A percentile compares a stretch with the other conserved stretches of the same genome.
Evolutionary conservation across 2,329 filamentous ascomycete genomes (phyloP).

Genomic region (Ampelomyces quisqualis): DNA sequence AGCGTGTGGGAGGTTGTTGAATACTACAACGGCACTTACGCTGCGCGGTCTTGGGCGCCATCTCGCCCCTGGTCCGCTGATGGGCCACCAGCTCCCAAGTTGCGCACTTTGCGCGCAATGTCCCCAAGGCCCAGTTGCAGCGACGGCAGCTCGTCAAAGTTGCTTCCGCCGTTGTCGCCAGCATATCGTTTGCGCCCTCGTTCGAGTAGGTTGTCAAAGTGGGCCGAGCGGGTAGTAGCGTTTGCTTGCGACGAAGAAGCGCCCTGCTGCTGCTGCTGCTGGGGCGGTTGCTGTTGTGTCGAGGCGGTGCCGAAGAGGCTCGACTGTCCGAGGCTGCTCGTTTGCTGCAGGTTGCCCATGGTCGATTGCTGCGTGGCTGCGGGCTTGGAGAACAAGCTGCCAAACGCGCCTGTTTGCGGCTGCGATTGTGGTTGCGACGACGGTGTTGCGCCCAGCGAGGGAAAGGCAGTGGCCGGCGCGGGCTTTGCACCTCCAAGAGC

Average conservation of each 20-base stretch:
- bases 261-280: constrained; percentile 20
- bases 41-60: constrained; percentile 50
- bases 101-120: constrained; percentile 73
- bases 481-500: constrained; percentile 40
- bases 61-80: constrained; percentile 51
- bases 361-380: constrained; percentile 31
- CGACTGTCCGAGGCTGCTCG: constrained; percentile 26
- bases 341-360: constrained; percentile 32
- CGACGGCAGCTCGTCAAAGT: constrained; percentile 77
- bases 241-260: constrained; percentile 38
- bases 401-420: constrained; percentile 20
- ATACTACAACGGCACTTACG: constrained; percentile 45
- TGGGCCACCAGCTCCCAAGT: constrained; percentile 72
- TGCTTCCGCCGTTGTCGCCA: constrained; percentile 59
- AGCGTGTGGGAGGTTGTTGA: constrained; percentile 8
- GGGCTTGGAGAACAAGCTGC: constrained; percentile 23
- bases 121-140: constrained; percentile 91
- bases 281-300: constrained; percentile 29
- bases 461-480: constrained; percentile 27
- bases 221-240: constrained; percentile 53
- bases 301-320: constrained; percentile 30
- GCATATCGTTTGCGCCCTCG: constrained; percentile 67
- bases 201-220: constrained; percentile 65
- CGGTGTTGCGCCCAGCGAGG: constrained; percentile 25
- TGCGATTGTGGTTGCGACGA: constrained; percentile 27